Conservation (phyloP, 441 rosid species). For the Aleurites moluccanus region DNA sequence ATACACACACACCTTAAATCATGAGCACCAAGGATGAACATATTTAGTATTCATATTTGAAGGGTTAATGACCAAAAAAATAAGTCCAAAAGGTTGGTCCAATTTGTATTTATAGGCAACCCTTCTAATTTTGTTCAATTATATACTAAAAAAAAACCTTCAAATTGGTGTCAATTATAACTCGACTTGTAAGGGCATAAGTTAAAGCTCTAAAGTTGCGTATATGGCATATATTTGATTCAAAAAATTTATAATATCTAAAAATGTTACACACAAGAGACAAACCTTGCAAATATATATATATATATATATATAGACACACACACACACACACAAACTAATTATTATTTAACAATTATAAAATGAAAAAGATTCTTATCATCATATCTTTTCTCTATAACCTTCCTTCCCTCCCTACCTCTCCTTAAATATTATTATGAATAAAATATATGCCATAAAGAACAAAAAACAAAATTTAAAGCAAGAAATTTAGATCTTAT, state of each 20-base stretch:
- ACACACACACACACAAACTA: no score
- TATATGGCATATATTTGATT: neutral
- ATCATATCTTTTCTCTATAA: neutral
- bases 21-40: neutral
- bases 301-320: no score
- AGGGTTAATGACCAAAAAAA: neutral
- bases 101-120: no score
- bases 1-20: neutral
- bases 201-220: neutral
- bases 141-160: neutral
- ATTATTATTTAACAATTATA: neutral
- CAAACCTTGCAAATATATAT: neutral
- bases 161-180: neutral
- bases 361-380: neutral
- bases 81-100: no score
- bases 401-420: neutral
- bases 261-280: neutral
- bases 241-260: neutral
- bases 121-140: neutral
- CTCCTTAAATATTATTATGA: neutral
- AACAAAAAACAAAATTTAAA: neutral
- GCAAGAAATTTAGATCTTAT: neutral
- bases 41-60: no score
- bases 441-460: neutral
- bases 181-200: neutral